These are phyloP conservation scores for Gilbertella persicaria DNA, from an alignment of 371 early-diverging fungal species.

Conservation along the genomic window DNA sequence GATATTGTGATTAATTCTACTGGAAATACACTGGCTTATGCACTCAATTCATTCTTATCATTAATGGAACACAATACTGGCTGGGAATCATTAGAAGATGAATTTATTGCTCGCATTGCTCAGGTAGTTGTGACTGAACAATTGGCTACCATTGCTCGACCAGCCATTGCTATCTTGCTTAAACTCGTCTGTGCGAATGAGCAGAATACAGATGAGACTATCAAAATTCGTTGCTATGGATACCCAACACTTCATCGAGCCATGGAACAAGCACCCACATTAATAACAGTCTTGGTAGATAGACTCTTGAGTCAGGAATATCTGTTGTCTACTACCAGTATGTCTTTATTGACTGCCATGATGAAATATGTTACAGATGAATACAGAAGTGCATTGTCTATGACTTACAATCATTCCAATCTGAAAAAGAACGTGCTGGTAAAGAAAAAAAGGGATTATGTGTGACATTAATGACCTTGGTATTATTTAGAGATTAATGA, in stretches of 20 bases:
- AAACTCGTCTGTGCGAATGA: constrained; percentile 61
- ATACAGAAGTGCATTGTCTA: constrained; percentile 49
- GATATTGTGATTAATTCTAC: constrained; percentile 57
- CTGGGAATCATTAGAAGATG: constrained; percentile 58
- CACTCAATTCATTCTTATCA: constrained; percentile 65
- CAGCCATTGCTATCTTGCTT: constrained; percentile 70
- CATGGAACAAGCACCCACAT: constrained; percentile 51
- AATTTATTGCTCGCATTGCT: constrained; percentile 60
- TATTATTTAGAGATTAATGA: constrained; percentile 60
- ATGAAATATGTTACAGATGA: constrained; percentile 64
- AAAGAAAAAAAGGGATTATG: constrained; percentile 2
- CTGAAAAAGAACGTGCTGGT: constrained; percentile 50
- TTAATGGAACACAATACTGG: constrained; percentile 71
- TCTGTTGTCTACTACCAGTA: constrained; percentile 63
- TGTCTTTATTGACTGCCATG: constrained; percentile 65
- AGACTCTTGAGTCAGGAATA: constrained; percentile 68
- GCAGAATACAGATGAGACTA: background rate
- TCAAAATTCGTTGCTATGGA: constrained; percentile 15
- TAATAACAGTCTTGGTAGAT: constrained; percentile 60
- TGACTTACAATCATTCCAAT: constrained; percentile 50
- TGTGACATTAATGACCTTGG: background rate
- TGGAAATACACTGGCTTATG: constrained; percentile 77
- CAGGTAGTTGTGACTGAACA: constrained; percentile 64
- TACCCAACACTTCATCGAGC: constrained; percentile 49
- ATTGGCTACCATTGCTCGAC: constrained; percentile 72